Conservation (phyloP, 176 grass and related monocot genomes). For the Sorghum bicolor region DNA sequence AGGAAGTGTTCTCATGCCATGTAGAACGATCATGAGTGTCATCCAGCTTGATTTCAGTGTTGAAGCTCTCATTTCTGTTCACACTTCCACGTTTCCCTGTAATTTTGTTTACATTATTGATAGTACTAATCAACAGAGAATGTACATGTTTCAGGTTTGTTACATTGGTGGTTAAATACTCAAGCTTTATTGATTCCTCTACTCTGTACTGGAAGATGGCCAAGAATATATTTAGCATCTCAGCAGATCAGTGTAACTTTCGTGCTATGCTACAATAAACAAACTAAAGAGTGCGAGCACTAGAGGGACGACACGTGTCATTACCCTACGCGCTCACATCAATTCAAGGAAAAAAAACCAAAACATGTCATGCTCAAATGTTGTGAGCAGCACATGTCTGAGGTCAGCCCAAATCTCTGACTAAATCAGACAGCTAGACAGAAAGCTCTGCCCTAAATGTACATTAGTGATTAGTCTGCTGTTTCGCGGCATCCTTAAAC, state of each 20-base stretch:
- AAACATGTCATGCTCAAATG: not conserved
- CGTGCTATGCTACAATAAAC: not conserved
- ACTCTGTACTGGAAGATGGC: not conserved
- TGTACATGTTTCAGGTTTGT: not conserved
- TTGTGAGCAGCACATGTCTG: slow-evolving; percentile 16
- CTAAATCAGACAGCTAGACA: slow-evolving; percentile 41
- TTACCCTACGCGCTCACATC: not conserved
- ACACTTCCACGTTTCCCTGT: not conserved
- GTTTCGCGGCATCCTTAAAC: slow-evolving; percentile 5
- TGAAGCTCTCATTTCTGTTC: not conserved
- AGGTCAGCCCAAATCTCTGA: slow-evolving; percentile 36
- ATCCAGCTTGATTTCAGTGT: not conserved
- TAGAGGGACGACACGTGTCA: not conserved
- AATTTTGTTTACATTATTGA: not conserved
- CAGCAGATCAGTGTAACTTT: no score
- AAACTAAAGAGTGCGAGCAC: not conserved
- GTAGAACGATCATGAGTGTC: not conserved
- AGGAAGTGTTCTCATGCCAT: not conserved
- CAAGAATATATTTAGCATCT: no score
- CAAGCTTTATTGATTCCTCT: no score
- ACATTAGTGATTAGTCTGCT: not conserved
- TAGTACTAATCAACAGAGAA: not conserved
- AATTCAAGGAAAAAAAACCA: not conserved
- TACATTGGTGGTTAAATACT: not conserved
- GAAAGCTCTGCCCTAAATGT: slow-evolving; percentile 36